These are phyloP conservation scores for Phytophthora syringae DNA, from an alignment of 352 stramenopile genomes.

Conservation along the genomic window DNA sequence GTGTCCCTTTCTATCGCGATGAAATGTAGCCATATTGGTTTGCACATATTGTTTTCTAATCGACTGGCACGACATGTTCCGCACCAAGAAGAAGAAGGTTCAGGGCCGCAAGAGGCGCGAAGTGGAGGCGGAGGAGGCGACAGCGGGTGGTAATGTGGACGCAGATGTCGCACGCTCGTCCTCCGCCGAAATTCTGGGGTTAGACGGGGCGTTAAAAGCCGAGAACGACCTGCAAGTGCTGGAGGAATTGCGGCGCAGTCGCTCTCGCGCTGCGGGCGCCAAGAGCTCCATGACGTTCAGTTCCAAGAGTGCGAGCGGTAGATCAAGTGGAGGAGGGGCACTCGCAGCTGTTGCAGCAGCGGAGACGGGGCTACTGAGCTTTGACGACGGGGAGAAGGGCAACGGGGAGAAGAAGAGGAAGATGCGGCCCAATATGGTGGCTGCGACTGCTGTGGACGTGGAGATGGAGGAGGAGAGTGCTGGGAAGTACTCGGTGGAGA, in stretches of 20 bases:
- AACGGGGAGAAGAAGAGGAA: conserved; percentile 45
- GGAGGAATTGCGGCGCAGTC: conserved; percentile 44
- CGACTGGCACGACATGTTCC: conserved; percentile 39
- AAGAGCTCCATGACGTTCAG: conserved; percentile 50
- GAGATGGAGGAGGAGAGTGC: conserved; percentile 22
- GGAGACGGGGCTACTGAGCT: conserved; percentile 51
- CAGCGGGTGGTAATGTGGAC: neutral
- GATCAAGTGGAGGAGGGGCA: neutral
- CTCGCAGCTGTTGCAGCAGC: neutral
- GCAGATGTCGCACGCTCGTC: neutral
- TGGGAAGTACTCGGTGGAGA: conserved; percentile 60
- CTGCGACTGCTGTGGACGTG: conserved; percentile 27
- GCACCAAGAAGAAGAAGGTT: conserved; percentile 52
- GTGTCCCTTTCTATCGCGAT: neutral
- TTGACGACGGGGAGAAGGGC: conserved; percentile 48
- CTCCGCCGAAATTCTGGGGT: neutral
- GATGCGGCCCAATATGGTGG: conserved; percentile 71
- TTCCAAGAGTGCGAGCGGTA: conserved; percentile 31
- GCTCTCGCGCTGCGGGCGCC: conserved; percentile 22
- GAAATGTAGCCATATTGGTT: neutral
- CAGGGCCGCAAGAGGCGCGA: conserved; percentile 44
- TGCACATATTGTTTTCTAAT: neutral
- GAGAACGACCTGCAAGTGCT: conserved; percentile 37
- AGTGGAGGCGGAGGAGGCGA: conserved; percentile 15
- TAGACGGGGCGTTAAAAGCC: conserved; percentile 8